Base-by-base conservation (phyloP, 805 yeast genomes). In the Torulaspora indica region DNA sequence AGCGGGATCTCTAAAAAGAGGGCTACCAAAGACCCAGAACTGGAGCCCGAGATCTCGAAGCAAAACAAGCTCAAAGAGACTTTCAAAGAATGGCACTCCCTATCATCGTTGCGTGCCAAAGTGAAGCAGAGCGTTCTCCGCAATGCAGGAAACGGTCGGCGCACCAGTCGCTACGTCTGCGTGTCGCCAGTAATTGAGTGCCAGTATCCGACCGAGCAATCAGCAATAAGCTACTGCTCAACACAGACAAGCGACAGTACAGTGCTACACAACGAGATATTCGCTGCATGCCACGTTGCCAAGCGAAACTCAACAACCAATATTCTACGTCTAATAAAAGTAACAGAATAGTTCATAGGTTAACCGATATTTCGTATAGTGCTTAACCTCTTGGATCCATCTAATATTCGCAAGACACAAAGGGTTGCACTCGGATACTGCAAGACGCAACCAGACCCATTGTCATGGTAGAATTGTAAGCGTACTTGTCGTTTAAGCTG, bases 301-400 rank as follows among this genome's bases (percentile, higher is more conserved):
- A 40, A 38, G 31, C 36, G 40, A 20, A 38, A 32, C 20, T 45
- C 51, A 14, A 40, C 51, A 24, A 43, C 47, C n/a, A 47, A 47
- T 35, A 29, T 47, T 23, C 42, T 47, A 14, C 40, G 41, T 29
- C 32, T 47, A 25, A 41, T 42, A 15, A n/a, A 36, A 23, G 42
- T 33, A 14, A 23, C 22, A 15, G 42, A 38, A n/a, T 38, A 23
- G 23, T 14, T 12, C 8, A 32, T 23, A 13, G 10, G 22, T 31
- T 22, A 12, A 29, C 18, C 28, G 35, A 38, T 24, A 30, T 18
- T 38, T 38, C 36, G 42, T 38, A 31, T 38, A 38, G n/a, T n/a
- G n/a, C n/a, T n/a, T n/a, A n/a, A n/a, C 22, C 22, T 20, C 22
- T 20, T 5, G 22, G 22, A 20, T 20, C n/a, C n/a, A n/a, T n/a